Evolutionary conservation across 352 stramenopile species (phyloP), one percentile per base, ranked within the genome.

Genomic region (Pythium periplocum): DNA sequence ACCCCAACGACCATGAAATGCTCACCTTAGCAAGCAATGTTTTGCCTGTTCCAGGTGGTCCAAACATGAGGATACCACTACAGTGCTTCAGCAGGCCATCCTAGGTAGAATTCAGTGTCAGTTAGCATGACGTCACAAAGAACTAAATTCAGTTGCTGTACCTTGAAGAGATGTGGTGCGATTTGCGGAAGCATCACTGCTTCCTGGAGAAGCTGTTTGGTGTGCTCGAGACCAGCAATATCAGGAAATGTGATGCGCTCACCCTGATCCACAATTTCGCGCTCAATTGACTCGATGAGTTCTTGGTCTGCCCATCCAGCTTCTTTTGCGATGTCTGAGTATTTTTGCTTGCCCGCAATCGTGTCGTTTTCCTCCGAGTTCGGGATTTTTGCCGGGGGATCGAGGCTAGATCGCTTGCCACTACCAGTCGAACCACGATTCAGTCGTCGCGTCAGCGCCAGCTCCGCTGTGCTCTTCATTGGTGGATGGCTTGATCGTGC

Each of bases 31-130:
- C 83, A 8, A 96, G 66, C 33, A 97, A 62, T 8, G 89, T 97
- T 63, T 97, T 96, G 53, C 89, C 89, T 30, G 87, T 97, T 49
- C 89, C 89, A 2, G 89, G 87, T 4, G 86, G 89, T 0, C 86
- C 84, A 62, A 94, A 94, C 77, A 94, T 89, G 26, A 94, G 61
- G 31, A 94, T 75, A 4, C 84, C 83, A 39, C 83, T 94, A 58
- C 82, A 92, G 6, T 81, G 83, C 48, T 90, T 92, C 2, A 91
- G 58, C 31, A 86, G 61, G 2, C 82, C 84, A 46, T 93, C 76
- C 78, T 91, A 61, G 4, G 3, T 26, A 26, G 17, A 26, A 26
- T 26, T 26, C 17, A 26, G 17, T 26, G 17, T 26, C 17, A 26
- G 17, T 26, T 26, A 26, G 17, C 17, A 26, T 26, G 17, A 26